Conservation (phyloP, 2,329 filamentous ascomycete species). For the Delphinella strobiligena region DNA sequence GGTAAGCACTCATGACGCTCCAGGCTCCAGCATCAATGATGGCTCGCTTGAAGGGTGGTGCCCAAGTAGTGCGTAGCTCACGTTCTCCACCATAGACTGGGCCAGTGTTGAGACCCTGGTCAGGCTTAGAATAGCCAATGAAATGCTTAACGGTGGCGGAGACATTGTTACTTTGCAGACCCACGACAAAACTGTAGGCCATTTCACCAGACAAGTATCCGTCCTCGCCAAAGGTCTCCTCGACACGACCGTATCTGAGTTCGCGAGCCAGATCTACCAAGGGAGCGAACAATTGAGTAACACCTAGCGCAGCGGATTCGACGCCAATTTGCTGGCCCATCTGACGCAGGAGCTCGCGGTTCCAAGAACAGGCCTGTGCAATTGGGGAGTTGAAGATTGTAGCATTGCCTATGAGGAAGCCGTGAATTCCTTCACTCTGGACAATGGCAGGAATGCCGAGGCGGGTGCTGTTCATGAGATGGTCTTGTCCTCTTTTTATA, state of each 20-base stretch:
- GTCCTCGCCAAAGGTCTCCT: constrained; percentile 64
- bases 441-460: constrained; percentile 61
- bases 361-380: constrained; percentile 59
- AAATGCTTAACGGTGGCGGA: constrained; percentile 67
- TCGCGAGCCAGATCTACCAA: constrained; percentile 60
- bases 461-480: constrained; percentile 53
- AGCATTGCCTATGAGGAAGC: constrained; percentile 57
- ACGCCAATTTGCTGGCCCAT: constrained; percentile 56
- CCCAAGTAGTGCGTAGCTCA: constrained; percentile 41
- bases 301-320: constrained; percentile 54
- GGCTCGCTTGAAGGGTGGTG: constrained; percentile 52
- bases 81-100: constrained; percentile 45
- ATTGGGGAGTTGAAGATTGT: constrained; percentile 74
- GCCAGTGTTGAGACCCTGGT: constrained; percentile 61
- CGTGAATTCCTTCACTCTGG: constrained; percentile 65
- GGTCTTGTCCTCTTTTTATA: constrained; percentile 55
- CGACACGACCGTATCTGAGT: constrained; percentile 58
- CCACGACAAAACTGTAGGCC: constrained; percentile 46
- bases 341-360: constrained; percentile 49
- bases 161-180: constrained; percentile 53
- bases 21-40: constrained; percentile 59
- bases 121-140: constrained; percentile 54
- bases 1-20: constrained; percentile 61
- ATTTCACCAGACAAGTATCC: constrained; percentile 57
- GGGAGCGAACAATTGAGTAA: constrained; percentile 63